These are phyloP conservation scores for Colletotrichum salicis DNA, from an alignment of 2,329 filamentous ascomycete genomes.

Conservation along the genomic window DNA sequence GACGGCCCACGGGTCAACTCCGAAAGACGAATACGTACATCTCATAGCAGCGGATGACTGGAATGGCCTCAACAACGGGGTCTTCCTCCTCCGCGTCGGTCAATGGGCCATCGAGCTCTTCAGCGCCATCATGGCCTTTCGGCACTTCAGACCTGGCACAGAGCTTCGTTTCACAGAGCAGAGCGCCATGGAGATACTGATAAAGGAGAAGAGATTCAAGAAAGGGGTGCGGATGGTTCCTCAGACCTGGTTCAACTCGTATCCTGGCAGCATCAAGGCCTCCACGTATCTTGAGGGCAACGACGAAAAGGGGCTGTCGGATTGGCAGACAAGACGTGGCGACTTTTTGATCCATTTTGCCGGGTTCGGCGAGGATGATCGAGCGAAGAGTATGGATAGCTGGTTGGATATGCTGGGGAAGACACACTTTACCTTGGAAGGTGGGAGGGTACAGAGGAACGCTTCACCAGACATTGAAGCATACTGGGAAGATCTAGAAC, in stretches of 20 bases:
- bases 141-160: constrained; percentile 31
- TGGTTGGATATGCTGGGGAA: neutral
- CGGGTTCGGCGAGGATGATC: neutral
- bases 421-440: neutral
- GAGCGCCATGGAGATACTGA: constrained; percentile 37
- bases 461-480: neutral
- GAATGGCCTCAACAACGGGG: constrained; percentile 38
- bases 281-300: neutral
- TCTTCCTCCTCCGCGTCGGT: constrained; percentile 37
- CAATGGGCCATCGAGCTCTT: constrained; percentile 36
- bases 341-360: constrained; percentile 39
- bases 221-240: constrained; percentile 29
- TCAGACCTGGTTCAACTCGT: constrained; percentile 38
- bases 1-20: neutral
- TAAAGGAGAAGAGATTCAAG: constrained; percentile 27
- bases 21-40: neutral
- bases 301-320: constrained; percentile 5
- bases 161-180: constrained; percentile 35
- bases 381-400: neutral
- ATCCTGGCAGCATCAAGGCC: constrained; percentile 13
- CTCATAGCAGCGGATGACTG: constrained; percentile 34
- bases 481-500: neutral
- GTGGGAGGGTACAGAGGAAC: neutral
- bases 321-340: constrained; percentile 20
- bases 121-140: constrained; percentile 34